phyloP scores from a whole-genome alignment of 345 rosid species.

The Anastatica hierochuntica region DNA sequence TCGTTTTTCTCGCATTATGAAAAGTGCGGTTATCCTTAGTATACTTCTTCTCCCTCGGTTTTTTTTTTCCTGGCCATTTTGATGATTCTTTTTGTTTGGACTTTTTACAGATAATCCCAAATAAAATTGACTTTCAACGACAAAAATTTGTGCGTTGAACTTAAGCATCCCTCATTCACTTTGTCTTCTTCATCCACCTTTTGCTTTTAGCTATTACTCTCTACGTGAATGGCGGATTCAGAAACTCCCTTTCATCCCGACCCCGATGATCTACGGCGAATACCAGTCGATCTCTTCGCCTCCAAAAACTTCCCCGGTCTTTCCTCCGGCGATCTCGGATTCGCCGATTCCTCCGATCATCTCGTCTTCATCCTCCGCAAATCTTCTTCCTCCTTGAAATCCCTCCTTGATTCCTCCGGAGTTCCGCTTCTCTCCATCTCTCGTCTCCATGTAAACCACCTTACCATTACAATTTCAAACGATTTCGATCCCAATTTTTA shows the following conservation, averaged over 20 bases:
- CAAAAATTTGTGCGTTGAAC: no score
- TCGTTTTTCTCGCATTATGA: no score
- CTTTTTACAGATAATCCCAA: no score
- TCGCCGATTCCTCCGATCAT: constrained; percentile 57
- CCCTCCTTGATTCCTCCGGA: constrained; percentile 42
- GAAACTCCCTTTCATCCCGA: constrained; percentile 16
- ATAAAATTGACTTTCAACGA: no score
- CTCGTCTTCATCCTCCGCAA: constrained; percentile 35
- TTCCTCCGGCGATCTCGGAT: constrained; percentile 47
- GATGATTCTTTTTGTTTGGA: no score
- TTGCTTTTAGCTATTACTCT: no score
- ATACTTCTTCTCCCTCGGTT: no score
- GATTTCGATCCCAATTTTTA: background rate
- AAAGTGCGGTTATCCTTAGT: no score
- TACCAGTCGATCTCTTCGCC: constrained; percentile 65
- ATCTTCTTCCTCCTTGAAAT: constrained; percentile 22
- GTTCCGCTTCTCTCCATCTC: constrained; percentile 38
- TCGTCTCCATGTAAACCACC: constrained; percentile 40
- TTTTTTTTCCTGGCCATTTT: no score
- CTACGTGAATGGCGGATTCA: constrained; percentile 25
- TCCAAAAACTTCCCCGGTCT: constrained; percentile 61
- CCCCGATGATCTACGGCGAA: constrained; percentile 24
- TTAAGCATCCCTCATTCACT: no score
- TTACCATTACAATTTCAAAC: background rate
- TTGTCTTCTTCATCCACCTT: no score